Conservation (phyloP, 495 filamentous ascomycete species). For the Aspergillus sparsus region DNA sequence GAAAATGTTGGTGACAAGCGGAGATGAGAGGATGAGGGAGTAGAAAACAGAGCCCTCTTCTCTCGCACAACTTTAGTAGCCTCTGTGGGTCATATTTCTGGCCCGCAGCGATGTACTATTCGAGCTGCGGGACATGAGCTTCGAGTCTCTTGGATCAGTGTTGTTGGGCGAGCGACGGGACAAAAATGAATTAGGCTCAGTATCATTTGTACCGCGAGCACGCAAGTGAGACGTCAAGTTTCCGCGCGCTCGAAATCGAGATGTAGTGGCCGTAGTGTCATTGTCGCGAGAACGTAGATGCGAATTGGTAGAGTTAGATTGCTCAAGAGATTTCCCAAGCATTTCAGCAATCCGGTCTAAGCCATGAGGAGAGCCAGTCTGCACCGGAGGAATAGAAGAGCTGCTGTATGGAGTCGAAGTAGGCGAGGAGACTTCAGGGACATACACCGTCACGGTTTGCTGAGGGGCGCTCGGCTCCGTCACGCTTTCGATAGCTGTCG, state of each 20-base stretch:
- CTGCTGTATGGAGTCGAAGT: slow-evolving; percentile 8
- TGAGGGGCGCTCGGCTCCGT: slow-evolving; percentile 34
- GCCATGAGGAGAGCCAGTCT: not conserved
- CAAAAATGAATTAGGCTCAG: slow-evolving; percentile 11
- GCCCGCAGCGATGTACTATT: slow-evolving; percentile 16
- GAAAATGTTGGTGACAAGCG: not conserved
- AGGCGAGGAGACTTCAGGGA: slow-evolving; percentile 35
- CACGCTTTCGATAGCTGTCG: slow-evolving; percentile 34
- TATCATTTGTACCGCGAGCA: slow-evolving; percentile 17
- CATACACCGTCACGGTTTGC: slow-evolving; percentile 36
- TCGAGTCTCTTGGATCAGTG: slow-evolving; percentile 7
- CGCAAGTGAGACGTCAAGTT: not conserved
- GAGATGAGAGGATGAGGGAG: not conserved
- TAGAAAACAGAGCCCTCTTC: not conserved
- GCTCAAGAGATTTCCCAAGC: slow-evolving; percentile 10
- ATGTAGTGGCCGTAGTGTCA: not conserved
- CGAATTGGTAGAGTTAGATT: slow-evolving; percentile 2
- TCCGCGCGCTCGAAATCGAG: not conserved
- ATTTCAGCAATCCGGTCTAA: slow-evolving; percentile 15
- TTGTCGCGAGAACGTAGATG: slow-evolving; percentile 13
- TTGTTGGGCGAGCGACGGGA: slow-evolving; percentile 18
- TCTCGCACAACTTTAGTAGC: not conserved
- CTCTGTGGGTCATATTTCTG: slow-evolving; percentile 7
- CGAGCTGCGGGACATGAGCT: slow-evolving; percentile 6
- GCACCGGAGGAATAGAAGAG: slow-evolving; percentile 4